Percentiles rank a stretch among this genome's conserved stretches.
phyloP scores from a whole-genome alignment of 2,329 filamentous ascomycete species.

The Talaromyces atroroseus region DNA sequence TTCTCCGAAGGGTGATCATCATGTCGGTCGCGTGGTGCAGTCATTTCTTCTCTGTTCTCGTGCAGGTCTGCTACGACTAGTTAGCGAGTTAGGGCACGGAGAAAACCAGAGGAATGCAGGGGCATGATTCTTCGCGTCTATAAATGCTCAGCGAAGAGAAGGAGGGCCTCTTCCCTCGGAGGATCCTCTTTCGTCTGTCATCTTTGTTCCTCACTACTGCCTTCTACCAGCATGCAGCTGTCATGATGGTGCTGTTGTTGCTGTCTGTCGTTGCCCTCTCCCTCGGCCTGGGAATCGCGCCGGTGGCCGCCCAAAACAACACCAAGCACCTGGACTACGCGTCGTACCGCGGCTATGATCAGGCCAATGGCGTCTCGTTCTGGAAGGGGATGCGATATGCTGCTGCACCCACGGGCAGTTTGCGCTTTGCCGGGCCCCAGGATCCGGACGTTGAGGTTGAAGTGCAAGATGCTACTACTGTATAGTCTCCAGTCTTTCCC shows the following conservation, averaged over 20 bases:
- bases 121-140: background rate
- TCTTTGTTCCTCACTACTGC: background rate
- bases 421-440: constrained; percentile 63
- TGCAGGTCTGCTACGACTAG: too few species aligned
- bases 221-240: background rate
- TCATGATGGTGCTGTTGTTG: background rate
- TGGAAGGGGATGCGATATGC: constrained; percentile 75
- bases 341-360: constrained; percentile 55
- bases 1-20: background rate
- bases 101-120: background rate
- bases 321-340: constrained; percentile 53
- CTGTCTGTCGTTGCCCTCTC: background rate
- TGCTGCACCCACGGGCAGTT: constrained; percentile 58
- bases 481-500: constrained; percentile 24
- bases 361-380: constrained; percentile 56
- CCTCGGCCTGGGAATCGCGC: background rate
- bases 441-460: constrained; percentile 50
- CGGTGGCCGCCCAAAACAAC: background rate
- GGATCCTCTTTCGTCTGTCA: background rate
- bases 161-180: background rate
- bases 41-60: background rate
- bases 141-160: background rate
- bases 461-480: constrained; percentile 52
- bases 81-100: too few species aligned
- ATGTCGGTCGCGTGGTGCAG: background rate